phyloP scores from a whole-genome alignment of 495 filamentous ascomycete species.

The Barbatosphaeria neglecta region DNA sequence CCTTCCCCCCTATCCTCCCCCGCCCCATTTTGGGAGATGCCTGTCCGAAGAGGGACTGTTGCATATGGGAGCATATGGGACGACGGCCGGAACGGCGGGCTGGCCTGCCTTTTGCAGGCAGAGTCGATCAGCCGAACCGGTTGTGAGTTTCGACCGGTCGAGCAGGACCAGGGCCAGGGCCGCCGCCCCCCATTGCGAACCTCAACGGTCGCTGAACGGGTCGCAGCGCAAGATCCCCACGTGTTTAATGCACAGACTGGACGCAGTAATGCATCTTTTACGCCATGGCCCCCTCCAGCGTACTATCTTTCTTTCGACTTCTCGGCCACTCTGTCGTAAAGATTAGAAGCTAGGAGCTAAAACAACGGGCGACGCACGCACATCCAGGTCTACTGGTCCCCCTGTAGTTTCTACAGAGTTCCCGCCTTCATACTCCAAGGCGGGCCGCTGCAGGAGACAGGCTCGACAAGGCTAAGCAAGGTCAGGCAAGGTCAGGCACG shows the following conservation, averaged over 20 bases:
- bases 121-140: neutral
- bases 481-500: too few relatives aligned
- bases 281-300: neutral
- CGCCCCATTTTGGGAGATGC: too few relatives aligned
- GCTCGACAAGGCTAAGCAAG: too few relatives aligned
- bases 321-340: too few relatives aligned
- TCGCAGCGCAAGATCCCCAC: constrained; percentile 1
- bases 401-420: too few relatives aligned
- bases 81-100: neutral
- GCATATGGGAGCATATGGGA: neutral
- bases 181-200: neutral
- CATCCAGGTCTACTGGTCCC: too few relatives aligned
- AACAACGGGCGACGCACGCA: too few relatives aligned
- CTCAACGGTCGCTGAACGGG: neutral
- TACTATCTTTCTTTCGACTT: too few relatives aligned
- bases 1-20: too few relatives aligned
- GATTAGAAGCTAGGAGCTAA: too few relatives aligned
- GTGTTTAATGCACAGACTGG: neutral
- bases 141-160: neutral
- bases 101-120: neutral
- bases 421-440: too few relatives aligned
- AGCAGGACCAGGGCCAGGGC: neutral
- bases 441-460: too few relatives aligned
- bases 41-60: neutral
- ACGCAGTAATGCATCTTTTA: neutral